Conservation (phyloP, 495 filamentous ascomycete species). For the Daldinia decipiens region DNA sequence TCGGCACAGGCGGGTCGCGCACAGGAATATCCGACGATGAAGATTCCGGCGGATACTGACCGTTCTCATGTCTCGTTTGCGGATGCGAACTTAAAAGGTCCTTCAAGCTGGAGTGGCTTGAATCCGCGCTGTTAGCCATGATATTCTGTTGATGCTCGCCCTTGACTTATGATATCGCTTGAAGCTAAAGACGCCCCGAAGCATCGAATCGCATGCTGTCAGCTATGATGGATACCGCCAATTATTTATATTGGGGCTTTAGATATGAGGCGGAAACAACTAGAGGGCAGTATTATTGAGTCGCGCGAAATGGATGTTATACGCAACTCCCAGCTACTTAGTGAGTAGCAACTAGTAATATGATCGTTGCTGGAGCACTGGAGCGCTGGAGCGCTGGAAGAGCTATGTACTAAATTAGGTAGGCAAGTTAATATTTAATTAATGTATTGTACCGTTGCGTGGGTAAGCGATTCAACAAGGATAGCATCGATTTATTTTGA, state of each 20-base stretch:
- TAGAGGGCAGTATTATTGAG: slow-evolving; percentile 8
- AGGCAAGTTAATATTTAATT: slow-evolving; percentile 1
- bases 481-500: background rate
- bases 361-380: background rate
- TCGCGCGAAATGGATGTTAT: slow-evolving; percentile 15
- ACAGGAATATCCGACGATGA: slow-evolving; percentile 23
- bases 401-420: background rate
- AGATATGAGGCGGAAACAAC: background rate
- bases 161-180: slow-evolving; percentile 21
- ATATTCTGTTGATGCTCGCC: slow-evolving; percentile 13
- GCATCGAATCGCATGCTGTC: slow-evolving; percentile 40
- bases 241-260: slow-evolving; percentile 14
- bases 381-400: background rate
- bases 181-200: slow-evolving; percentile 23
- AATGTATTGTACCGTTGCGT: slow-evolving; percentile 3
- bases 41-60: slow-evolving; percentile 31
- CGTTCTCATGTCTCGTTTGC: slow-evolving; percentile 36
- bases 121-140: slow-evolving; percentile 42
- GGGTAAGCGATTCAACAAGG: slow-evolving; percentile 14
- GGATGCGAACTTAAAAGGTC: slow-evolving; percentile 29
- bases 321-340: slow-evolving; percentile 17
- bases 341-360: slow-evolving; percentile 3
- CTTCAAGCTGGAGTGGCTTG: slow-evolving; percentile 35
- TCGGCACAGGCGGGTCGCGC: slow-evolving; percentile 33
- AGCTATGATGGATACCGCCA: slow-evolving; percentile 4